Evolutionary conservation across 2,329 filamentous ascomycete genomes (phyloP).

Genomic region (Pseudogymnoascus pannorum): DNA sequence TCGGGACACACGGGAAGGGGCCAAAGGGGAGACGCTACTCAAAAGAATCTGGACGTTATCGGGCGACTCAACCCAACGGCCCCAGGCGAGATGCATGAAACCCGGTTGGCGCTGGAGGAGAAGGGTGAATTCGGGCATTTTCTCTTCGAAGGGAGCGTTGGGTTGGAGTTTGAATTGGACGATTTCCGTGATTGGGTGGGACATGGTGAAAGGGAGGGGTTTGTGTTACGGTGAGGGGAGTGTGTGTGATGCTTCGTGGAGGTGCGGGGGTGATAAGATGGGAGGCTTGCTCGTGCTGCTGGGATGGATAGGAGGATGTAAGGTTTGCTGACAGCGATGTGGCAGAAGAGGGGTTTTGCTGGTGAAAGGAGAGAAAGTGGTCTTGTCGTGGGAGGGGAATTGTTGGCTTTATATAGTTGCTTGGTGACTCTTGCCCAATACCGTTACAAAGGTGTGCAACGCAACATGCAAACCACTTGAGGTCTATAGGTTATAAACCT

Average conservation of each 20-base stretch:
- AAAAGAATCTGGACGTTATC: conserved; percentile 4
- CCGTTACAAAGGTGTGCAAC: not conserved
- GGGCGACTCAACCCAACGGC: not conserved
- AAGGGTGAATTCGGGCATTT: not conserved
- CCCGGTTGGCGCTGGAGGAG: conserved; percentile 5
- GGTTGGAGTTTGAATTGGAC: not conserved
- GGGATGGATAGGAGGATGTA: not conserved
- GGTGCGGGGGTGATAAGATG: not conserved
- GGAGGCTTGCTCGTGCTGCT: not conserved
- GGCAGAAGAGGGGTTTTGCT: not conserved
- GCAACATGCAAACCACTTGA: not conserved
- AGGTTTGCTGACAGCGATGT: not conserved
- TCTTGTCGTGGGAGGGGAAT: not conserved
- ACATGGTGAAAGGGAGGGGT: not conserved
- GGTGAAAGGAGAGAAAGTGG: not conserved
- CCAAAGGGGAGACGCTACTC: not conserved
- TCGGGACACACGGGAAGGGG: not conserved
- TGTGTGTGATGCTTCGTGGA: not conserved
- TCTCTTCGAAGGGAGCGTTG: not conserved
- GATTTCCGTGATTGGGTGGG: conserved; percentile 8
- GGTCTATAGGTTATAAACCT: not conserved
- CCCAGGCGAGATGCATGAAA: not conserved
- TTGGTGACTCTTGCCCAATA: not conserved
- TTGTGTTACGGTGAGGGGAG: not conserved
- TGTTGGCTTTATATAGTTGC: not conserved